A percentile compares a stretch with the other conserved stretches of the same genome.
These are phyloP conservation scores for Nakazawaea molendinolei DNA, from an alignment of 805 yeast genomes.

Conservation along the genomic window DNA sequence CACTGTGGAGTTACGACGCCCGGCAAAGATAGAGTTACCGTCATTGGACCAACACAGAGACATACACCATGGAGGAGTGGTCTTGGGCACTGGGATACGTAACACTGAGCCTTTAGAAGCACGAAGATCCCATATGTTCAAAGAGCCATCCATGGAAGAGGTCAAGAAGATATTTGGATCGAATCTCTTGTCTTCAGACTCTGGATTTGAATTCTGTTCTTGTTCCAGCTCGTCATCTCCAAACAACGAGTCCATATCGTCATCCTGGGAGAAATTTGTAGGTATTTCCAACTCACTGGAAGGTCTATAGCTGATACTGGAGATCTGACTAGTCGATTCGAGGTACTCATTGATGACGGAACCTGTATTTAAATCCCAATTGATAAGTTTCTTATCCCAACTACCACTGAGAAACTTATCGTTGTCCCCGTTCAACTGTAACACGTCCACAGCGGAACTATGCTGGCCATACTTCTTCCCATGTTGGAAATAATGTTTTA, in stretches of 20 bases:
- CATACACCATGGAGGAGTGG: conserved; percentile 92
- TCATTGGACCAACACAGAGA: conserved; percentile 81
- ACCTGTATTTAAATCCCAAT: conserved; percentile 87
- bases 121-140: conserved; percentile 81
- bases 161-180: conserved; percentile 57
- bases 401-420: conserved; percentile 69
- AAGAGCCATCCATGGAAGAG: conserved; percentile 76
- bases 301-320: conserved; percentile 70
- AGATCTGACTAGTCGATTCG: conserved; percentile 54
- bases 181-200: too few species aligned
- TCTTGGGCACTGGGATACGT: conserved; percentile 40
- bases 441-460: conserved; percentile 65
- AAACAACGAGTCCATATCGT: conserved; percentile 39
- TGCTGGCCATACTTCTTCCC: conserved; percentile 39
- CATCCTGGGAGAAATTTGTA: too few species aligned
- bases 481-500: conserved; percentile 61
- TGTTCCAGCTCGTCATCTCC: conserved; percentile 28
- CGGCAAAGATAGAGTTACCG: conserved; percentile 76
- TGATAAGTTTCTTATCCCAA: conserved; percentile 78
- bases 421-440: conserved; percentile 57
- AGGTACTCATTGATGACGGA: conserved; percentile 6
- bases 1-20: conserved; percentile 83
- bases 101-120: conserved; percentile 16
- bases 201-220: conserved; percentile 7
- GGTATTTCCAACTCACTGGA: conserved; percentile 40